Base-by-base conservation (phyloP, 257 asterid species). In the Penstemon davidsonii region DNA sequence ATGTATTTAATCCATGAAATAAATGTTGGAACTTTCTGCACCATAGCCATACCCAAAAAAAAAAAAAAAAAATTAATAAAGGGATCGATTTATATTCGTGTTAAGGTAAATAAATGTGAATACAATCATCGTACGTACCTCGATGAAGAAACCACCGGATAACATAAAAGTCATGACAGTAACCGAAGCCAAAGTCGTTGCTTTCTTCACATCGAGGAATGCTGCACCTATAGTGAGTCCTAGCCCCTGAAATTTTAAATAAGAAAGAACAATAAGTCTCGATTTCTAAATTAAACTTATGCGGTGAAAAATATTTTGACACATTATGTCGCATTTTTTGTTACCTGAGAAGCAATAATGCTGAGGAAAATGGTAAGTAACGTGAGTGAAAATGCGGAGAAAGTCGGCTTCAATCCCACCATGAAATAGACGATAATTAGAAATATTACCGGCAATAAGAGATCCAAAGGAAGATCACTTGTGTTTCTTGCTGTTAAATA, bases 161-260 rank as follows among this genome's bases (percentile, higher is more conserved):
- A 82, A 57, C 82, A 82, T 79, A 63, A 74, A 76, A 25, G 84
- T 64, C 87, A 82, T 79, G 68, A 79, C 73, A 38, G 68, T 79
- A 71, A 79, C 76, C 2, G 87, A 82, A 76, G 84, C 87, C 65
- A 82, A 62, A 4, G 80, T 71, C 68, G 87, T 72, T 51, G 87
- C 87, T 13, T 76, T 82, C 69, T 74, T 79, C 62, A 68, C 71
- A 38, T 82, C 82, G 82, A 82, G 74, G 62, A 79, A 64, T 44
- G 84, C 81, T 60, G 87, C 84, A 25, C 87, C 87, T 71, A 82
- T 76, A 10, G 66, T 57, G 65, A 58, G 74, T 56, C 86, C 84
- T 41, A 82, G 52, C 36, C 84, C 84, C 82, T 79, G 63, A 12
- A 41, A 56, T 40, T 1, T n/a, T 10, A 4, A 0, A 13, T 47